Evolutionary conservation across 179 eudicot genomes (phyloP), one percentile per base, ranked within the genome.

Genomic region (Gypsophila paniculata): DNA sequence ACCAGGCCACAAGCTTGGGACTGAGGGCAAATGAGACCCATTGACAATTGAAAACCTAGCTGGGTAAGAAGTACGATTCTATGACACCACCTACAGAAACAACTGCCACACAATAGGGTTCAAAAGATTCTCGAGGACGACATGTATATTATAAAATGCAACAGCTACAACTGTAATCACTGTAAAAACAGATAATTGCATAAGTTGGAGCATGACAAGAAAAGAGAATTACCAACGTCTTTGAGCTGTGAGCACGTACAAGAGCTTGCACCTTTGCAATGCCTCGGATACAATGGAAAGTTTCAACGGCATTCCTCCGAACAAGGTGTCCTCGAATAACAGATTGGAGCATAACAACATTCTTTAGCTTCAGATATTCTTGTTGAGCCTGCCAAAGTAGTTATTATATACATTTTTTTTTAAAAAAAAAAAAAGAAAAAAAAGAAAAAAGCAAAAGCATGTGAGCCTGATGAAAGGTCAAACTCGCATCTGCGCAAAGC

Each of bases 281-380:
- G 75, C 88, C 89, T 85, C 83, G 91, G 64, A 90, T 83, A 79
- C 98, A 93, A 59, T 89, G 87, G 61, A 93, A 80, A 68, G 90
- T 86, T 70, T 87, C 96, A 77, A 89, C 84, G 76, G 98, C 98
- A 72, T 89, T 83, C 68, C 86, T 79, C 19, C 98, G 87, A 48
- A 86, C 98, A 61, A 93, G 75, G 74, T 93, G 86, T 18, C 96
- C 98, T 52, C 96, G 90, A 70, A 89, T 82, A 64, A 85, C 91
- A 81, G 98, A 96, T 87, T 93, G 98, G 81, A 93, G 77, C 76
- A 81, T 91, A 65, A 86, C 74, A 62, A 82, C 72, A 46, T 86
- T 86, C 80, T 88, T 87, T 60, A 87, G 82, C 79, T 83, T 79
- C 71, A 82, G 42, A 60, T 80, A 71, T 48, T 61, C 76, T 79